phyloP scores from a whole-genome alignment of 257 asterid genomes.

The Nicotiana undulata region DNA sequence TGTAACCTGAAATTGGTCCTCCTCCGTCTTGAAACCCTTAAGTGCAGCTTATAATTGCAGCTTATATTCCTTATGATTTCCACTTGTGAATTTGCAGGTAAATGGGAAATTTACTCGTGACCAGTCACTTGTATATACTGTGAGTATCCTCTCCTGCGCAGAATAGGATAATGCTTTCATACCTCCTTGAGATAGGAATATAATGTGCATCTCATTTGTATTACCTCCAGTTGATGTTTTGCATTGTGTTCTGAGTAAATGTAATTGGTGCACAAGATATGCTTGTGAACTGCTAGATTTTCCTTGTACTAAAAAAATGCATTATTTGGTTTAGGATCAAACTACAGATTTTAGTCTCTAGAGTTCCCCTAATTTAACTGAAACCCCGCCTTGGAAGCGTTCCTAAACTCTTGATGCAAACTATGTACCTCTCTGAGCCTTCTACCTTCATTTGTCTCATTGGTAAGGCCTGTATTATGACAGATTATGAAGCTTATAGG shows the following conservation, averaged over 20 bases:
- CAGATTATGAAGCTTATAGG: neutral
- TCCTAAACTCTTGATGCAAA: neutral
- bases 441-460: neutral
- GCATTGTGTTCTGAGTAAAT: neutral
- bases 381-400: neutral
- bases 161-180: neutral
- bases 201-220: neutral
- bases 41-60: neutral
- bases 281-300: neutral
- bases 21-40: no score
- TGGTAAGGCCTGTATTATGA: neutral
- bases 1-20: neutral
- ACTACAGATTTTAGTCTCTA: neutral
- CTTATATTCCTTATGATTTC: conserved; percentile 7
- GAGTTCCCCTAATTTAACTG: neutral
- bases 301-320: neutral
- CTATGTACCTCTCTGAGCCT: neutral
- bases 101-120: conserved; percentile 82
- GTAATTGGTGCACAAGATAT: neutral
- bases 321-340: neutral
- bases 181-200: conserved; percentile 3
- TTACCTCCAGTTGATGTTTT: neutral
- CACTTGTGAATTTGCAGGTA: conserved; percentile 46
- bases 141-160: conserved; percentile 29
- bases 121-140: conserved; percentile 73